Evolutionary conservation across 129 eudicot genomes (phyloP).

Genomic region (Scalesia atractyloides): DNA sequence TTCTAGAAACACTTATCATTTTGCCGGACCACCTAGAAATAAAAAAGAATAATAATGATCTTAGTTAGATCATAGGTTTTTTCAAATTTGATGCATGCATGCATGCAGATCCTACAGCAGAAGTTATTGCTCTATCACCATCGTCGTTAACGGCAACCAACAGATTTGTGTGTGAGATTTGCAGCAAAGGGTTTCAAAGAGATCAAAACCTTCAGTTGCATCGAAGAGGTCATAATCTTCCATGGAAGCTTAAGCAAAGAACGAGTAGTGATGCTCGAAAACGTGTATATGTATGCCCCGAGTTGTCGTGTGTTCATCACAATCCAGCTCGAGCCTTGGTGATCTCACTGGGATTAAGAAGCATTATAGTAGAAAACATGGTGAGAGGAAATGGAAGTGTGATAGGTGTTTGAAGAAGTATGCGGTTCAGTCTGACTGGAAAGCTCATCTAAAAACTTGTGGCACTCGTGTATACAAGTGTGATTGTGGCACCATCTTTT

Average conservation of each 20-base stretch:
- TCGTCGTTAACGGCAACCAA: slow-evolving; percentile 72
- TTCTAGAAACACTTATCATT: too few species aligned
- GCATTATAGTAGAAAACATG: slow-evolving; percentile 41
- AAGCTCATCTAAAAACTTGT: slow-evolving; percentile 28
- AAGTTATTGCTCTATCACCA: slow-evolving; percentile 68
- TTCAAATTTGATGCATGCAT: not conserved
- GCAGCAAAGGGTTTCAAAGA: slow-evolving; percentile 66
- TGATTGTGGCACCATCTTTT: slow-evolving; percentile 28
- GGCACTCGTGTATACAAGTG: slow-evolving; percentile 31
- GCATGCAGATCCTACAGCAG: slow-evolving; percentile 65
- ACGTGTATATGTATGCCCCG: slow-evolving; percentile 52
- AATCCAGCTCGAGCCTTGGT: slow-evolving; percentile 65
- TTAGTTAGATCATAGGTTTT: too few species aligned
- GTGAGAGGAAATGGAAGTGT: slow-evolving; percentile 30
- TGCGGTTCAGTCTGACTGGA: slow-evolving; percentile 29
- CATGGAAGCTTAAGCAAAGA: slow-evolving; percentile 24
- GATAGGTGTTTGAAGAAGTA: slow-evolving; percentile 29
- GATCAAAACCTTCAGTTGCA: slow-evolving; percentile 57
- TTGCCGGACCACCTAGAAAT: too few species aligned
- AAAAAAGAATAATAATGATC: too few species aligned
- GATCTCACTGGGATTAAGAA: slow-evolving; percentile 76
- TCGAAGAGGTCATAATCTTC: slow-evolving; percentile 27
- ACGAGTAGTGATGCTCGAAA: slow-evolving; percentile 5
- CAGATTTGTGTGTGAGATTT: slow-evolving; percentile 31
- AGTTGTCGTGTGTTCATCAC: slow-evolving; percentile 60